These are phyloP conservation scores for Gymnopilus dilepis DNA, from an alignment of 768 basidiomycete genomes.

Conservation along the genomic window DNA sequence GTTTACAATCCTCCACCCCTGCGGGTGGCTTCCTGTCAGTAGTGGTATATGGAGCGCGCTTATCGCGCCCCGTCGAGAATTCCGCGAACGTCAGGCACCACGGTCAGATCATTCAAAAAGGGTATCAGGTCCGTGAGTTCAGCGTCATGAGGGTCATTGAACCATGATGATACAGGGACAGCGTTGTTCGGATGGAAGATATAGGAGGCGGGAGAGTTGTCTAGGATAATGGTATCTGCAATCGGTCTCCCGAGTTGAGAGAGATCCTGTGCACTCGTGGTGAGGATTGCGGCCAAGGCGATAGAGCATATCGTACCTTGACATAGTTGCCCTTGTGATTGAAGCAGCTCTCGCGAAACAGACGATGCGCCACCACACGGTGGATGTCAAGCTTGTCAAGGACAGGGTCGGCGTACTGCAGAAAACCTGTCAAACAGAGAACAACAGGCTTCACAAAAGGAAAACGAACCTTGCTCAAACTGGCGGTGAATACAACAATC, in stretches of 20 bases:
- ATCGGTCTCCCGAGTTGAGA: constrained; percentile 97
- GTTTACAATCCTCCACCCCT: constrained; percentile 14
- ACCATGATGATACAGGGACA: constrained; percentile 99
- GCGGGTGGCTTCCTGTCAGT: neutral
- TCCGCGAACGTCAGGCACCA: constrained; percentile 89
- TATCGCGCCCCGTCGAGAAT: constrained; percentile 86
- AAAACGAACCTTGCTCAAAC: constrained; percentile 86
- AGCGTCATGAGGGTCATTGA: constrained; percentile 98
- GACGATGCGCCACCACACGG: constrained; percentile 88
- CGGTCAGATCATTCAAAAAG: constrained; percentile 87
- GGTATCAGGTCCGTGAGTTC: constrained; percentile 96
- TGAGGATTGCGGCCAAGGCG: constrained; percentile 2
- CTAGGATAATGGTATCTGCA: constrained; percentile 94
- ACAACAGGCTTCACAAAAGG: constrained; percentile 1
- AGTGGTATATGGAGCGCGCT: constrained; percentile 9
- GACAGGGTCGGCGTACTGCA: constrained; percentile 96
- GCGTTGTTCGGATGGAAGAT: constrained; percentile 99
- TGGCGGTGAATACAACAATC: constrained; percentile 98
- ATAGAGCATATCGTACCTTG: constrained; percentile 63
- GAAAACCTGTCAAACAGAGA: constrained; percentile 8
- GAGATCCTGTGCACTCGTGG: constrained; percentile 67
- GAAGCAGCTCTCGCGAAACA: constrained; percentile 98
- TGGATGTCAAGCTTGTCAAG: constrained; percentile 95
- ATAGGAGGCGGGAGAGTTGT: constrained; percentile 98
- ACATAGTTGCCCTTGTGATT: constrained; percentile 99